phyloP scores from a whole-genome alignment of 1,284 basidiomycete species.

The Wolfiporia cocos region DNA sequence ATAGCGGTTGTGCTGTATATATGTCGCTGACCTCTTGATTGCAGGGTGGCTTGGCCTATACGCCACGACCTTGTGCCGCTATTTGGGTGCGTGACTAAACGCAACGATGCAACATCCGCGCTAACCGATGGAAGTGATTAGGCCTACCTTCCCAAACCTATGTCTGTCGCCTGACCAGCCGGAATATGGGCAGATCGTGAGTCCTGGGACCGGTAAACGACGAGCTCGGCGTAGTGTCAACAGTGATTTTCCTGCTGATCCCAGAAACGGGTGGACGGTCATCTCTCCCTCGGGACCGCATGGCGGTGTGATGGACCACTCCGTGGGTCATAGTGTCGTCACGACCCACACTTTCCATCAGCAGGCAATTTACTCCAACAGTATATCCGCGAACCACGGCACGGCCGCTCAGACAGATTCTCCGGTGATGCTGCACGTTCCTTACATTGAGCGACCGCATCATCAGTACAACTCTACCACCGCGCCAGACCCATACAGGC shows the following conservation, averaged over 20 bases:
- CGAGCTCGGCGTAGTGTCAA: slow-evolving; percentile 46
- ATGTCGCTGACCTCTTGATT: slow-evolving; percentile 14
- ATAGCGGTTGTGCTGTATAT: no score
- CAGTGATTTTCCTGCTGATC: slow-evolving; percentile 14
- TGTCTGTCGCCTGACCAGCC: slow-evolving; percentile 78
- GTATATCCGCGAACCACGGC: slow-evolving; percentile 6
- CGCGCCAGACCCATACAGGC: slow-evolving; percentile 4
- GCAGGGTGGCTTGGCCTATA: slow-evolving; percentile 83
- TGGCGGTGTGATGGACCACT: slow-evolving; percentile 4
- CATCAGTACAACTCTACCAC: slow-evolving; percentile 9
- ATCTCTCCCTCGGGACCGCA: slow-evolving; percentile 13
- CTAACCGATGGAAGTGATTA: no score
- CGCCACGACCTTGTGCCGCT: slow-evolving; percentile 77
- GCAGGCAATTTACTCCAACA: slow-evolving; percentile 10
- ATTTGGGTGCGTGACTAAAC: slow-evolving; percentile 72
- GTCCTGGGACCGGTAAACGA: slow-evolving; percentile 54
- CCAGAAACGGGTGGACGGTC: slow-evolving; percentile 21
- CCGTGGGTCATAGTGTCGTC: slow-evolving; percentile 2
- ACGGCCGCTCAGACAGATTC: slow-evolving; percentile 14
- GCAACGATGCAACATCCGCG: no score
- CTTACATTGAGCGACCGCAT: slow-evolving; percentile 19
- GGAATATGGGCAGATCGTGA: slow-evolving; percentile 74
- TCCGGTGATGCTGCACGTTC: slow-evolving; percentile 23
- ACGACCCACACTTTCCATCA: slow-evolving; percentile 18
- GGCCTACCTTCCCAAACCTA: slow-evolving; percentile 65